Conservation (phyloP, 2,329 filamentous ascomycete genomes). For the Colletotrichum tabaci region DNA sequence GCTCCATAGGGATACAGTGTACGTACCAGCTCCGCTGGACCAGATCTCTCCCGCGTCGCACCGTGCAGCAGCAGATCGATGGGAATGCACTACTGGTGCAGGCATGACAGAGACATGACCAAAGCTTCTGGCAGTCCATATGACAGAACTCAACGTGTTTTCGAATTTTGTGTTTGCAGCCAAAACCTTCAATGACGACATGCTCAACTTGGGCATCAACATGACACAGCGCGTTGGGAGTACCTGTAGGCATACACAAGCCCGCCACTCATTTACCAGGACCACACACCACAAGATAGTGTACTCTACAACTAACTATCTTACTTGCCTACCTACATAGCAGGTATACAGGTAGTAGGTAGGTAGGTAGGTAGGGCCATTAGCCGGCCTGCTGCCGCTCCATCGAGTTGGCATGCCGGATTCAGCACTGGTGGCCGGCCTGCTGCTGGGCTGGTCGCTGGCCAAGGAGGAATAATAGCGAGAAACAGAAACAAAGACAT, state of each 20-base stretch:
- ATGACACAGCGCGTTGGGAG: constrained; percentile 27
- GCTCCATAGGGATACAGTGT: background rate
- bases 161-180: constrained; percentile 7
- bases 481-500: constrained; percentile 39
- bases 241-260: background rate
- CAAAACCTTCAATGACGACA: constrained; percentile 22
- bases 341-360: too few relatives aligned
- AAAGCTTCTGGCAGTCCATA: constrained; percentile 11
- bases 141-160: constrained; percentile 20
- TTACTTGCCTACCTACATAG: too few relatives aligned
- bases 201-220: constrained; percentile 24
- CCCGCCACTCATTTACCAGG: constrained; percentile 1
- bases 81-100: background rate
- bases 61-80: constrained; percentile 6
- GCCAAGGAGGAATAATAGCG: background rate
- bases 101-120: background rate
- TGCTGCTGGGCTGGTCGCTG: background rate
- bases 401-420: background rate
- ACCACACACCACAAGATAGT: constrained; percentile 24
- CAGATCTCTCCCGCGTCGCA: constrained; percentile 16
- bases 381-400: background rate
- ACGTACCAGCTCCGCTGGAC: background rate
- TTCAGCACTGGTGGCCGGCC: too few relatives aligned
- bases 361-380: too few relatives aligned
- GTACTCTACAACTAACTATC: background rate